Base-by-base conservation (phyloP, 495 filamentous ascomycete species). In the Penicillium paradoxum region DNA sequence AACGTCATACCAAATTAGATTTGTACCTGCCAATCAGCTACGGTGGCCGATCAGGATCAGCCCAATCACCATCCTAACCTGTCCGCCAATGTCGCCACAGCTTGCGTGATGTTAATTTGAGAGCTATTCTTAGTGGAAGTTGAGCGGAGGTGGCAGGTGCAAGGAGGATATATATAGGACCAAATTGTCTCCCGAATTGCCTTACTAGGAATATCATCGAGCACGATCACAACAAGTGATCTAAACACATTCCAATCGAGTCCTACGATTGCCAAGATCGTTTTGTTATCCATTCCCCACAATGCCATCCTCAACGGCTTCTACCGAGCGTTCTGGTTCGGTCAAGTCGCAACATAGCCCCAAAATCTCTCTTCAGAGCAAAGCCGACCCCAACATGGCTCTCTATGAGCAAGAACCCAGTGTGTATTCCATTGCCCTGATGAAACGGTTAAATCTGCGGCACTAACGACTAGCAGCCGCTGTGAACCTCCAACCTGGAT, bases 351-450 rank as follows among this genome's bases (percentile, higher is more conserved):
- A 56, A 17, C 56, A 65, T n/a, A 57, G 58, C 44, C 60, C 63
- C 42, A 91, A 91, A 71, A 74, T 79, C 29, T 75, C 81, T 34
- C 76, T 76, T 36, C 78, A 84, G 56, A 73, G 86, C 59, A 96
- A 95, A 70, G 82, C 88, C 4, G 89, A 97, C 66, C 93, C 91
- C n/a, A 89, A 85, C 32, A 71, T 85, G 64, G 91, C 91, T 33
- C 84, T 97, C 58, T 84, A 80, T 49, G 91, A 96, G 64, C 82
- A 78, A 14, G 89, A 96, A 65, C 91, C 91, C 48, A 78, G 91
- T 97, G 68, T 58, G 90, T 78, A 45, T 24, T n/a, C 34, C 10
- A 15, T 11, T 15, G 9, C 21, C n/a, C 22, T 1, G 37, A 13
- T 56, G 7, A 4, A 6, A 21, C 2, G 14, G 24, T 27, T 22